Percentiles rank a stretch among this genome's conserved stretches.
These are phyloP conservation scores for Cyclaneusma minus DNA, from an alignment of 2,329 filamentous ascomycete genomes.

Conservation along the genomic window DNA sequence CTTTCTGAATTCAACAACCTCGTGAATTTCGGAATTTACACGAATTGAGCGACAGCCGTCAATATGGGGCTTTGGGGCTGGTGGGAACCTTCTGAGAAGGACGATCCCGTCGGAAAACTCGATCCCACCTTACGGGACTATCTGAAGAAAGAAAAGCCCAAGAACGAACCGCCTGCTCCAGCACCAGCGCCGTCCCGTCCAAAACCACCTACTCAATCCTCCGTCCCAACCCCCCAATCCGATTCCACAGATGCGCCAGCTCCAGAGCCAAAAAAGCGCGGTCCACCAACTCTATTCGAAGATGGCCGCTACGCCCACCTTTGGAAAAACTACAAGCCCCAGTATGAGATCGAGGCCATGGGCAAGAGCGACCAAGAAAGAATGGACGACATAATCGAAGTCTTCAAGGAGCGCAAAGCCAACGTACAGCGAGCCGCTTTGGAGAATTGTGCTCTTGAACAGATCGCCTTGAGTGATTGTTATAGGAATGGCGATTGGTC, in stretches of 20 bases:
- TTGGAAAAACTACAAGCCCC: slow-evolving; percentile 81
- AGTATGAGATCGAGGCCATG: slow-evolving; percentile 50
- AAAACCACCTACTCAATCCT: slow-evolving; percentile 4
- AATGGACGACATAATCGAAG: slow-evolving; percentile 63
- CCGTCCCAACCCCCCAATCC: slow-evolving; percentile 6
- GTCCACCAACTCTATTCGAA: slow-evolving; percentile 39
- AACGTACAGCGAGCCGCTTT: slow-evolving; percentile 67
- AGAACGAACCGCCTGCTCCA: slow-evolving; percentile 21
- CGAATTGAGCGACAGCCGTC: no score
- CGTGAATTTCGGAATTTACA: no score
- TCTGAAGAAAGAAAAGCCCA: slow-evolving; percentile 48
- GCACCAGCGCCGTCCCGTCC: slow-evolving; percentile 1
- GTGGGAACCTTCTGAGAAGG: no score
- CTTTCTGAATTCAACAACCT: no score
- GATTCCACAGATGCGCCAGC: slow-evolving; percentile 3
- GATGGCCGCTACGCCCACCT: slow-evolving; percentile 70
- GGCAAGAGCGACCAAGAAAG: slow-evolving; percentile 65
- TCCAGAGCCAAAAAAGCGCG: slow-evolving; percentile 7
- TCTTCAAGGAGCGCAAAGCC: slow-evolving; percentile 68
- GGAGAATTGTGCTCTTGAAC: slow-evolving; percentile 86
- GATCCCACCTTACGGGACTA: slow-evolving; percentile 51
- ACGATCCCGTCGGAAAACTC: slow-evolving; percentile 43
- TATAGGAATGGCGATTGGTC: slow-evolving; percentile 56
- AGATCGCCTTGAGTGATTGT: slow-evolving; percentile 70
- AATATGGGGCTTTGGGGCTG: no score